A percentile compares a stretch with the other conserved stretches of the same genome.
These are phyloP conservation scores for Lanmaoa pseudosensibilis DNA, from an alignment of 768 basidiomycete species.

Conservation along the genomic window DNA sequence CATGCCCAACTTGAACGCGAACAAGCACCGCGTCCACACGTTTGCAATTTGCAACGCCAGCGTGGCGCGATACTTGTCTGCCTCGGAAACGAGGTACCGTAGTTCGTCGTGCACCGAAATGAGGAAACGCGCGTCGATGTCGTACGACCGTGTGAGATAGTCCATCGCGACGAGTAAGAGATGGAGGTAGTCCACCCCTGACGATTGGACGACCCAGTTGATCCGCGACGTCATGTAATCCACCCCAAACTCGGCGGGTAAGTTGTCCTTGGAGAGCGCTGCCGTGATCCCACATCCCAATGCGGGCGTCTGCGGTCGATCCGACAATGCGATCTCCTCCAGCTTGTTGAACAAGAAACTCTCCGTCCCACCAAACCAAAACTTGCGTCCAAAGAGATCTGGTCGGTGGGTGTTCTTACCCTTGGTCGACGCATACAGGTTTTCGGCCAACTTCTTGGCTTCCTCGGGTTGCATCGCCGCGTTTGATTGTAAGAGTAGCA, in stretches of 20 bases:
- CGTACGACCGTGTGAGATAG: slow-evolving; percentile 75
- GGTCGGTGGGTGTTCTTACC: slow-evolving; percentile 80
- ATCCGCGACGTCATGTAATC: slow-evolving; percentile 96
- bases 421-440: slow-evolving; percentile 90
- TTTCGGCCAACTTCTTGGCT: slow-evolving; percentile 78
- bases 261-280: slow-evolving; percentile 87
- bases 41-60: slow-evolving; percentile 94
- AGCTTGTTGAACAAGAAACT: slow-evolving; percentile 97
- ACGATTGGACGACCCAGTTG: slow-evolving; percentile 99
- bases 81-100: slow-evolving; percentile 86
- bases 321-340: slow-evolving; percentile 88
- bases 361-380: slow-evolving; percentile 97
- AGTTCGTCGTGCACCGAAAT: slow-evolving; percentile 98
- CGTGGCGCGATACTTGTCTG: slow-evolving; percentile 87
- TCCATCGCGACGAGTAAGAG: slow-evolving; percentile 95
- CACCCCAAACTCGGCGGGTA: slow-evolving; percentile 75
- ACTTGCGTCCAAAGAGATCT: slow-evolving; percentile 76
- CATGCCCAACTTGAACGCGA: slow-evolving; percentile 92
- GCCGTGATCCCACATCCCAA: slow-evolving; percentile 92
- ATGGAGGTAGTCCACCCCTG: slow-evolving; percentile 97
- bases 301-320: slow-evolving; percentile 87
- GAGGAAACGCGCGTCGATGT: slow-evolving; percentile 88
- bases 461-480: slow-evolving; percentile 73
- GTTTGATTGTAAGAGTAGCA: slow-evolving; percentile 84
- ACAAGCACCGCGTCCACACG: slow-evolving; percentile 89